These are phyloP conservation scores for Euphrasia confusa DNA, from an alignment of 257 asterid species.

Conservation along the genomic window DNA sequence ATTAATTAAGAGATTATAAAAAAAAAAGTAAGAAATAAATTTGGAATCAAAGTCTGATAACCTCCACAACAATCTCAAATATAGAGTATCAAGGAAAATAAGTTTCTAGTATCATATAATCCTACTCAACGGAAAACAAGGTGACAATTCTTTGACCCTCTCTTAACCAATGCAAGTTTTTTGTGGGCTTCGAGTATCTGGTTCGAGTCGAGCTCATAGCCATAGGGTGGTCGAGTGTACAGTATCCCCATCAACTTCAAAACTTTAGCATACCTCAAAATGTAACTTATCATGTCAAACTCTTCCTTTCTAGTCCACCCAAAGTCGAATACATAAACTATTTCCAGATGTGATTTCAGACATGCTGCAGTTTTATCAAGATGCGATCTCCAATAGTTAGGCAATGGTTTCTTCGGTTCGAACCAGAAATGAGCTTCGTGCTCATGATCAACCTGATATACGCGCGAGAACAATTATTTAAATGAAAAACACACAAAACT, in stretches of 20 bases:
- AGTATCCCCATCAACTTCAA: neutral
- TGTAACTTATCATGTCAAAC: neutral
- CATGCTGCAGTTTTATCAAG: neutral
- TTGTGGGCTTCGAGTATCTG: neutral
- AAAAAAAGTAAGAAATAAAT: too few relatives aligned
- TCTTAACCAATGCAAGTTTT: neutral
- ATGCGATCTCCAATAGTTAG: neutral
- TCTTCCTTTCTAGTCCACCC: neutral
- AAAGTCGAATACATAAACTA: neutral
- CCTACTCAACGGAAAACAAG: neutral
- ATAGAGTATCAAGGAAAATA: too few relatives aligned
- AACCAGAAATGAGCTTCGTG: neutral
- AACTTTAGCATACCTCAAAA: constrained; percentile 7
- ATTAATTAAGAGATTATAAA: too few relatives aligned
- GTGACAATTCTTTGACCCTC: neutral
- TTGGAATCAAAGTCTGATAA: too few relatives aligned
- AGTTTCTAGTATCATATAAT: too few relatives aligned
- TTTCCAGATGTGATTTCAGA: neutral
- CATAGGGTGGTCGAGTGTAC: too few relatives aligned
- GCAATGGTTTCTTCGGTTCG: neutral
- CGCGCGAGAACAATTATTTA: too few relatives aligned
- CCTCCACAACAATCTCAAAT: too few relatives aligned
- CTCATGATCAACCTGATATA: neutral
- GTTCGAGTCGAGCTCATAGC: neutral
- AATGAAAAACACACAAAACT: neutral